Percentiles rank a stretch among this genome's conserved stretches.
Conservation (phyloP, 352 stramenopile genomes). For the Phytophthora brassicae region DNA sequence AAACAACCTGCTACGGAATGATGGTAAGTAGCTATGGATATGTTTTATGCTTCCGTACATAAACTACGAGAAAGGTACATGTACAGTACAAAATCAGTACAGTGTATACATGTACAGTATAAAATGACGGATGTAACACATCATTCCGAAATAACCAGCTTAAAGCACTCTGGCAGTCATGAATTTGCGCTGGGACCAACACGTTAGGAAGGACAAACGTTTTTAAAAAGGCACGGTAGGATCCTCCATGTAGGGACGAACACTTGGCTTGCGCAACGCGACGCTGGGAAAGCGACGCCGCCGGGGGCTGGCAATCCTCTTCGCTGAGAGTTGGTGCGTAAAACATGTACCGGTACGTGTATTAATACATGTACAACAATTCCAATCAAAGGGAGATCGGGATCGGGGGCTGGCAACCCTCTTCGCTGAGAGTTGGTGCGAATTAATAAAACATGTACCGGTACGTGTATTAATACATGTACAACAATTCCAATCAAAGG, state of each 20-base stretch:
- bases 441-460: background rate
- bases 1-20: no score
- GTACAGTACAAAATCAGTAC: no score
- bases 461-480: background rate
- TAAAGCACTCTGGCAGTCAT: conserved; percentile 13
- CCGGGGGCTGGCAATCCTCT: no score
- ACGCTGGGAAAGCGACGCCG: background rate
- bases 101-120: no score
- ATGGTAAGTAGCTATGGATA: no score
- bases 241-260: background rate
- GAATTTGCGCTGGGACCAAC: conserved; percentile 12
- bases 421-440: background rate
- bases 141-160: conserved; percentile 14
- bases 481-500: conserved; percentile 14
- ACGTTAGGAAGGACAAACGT: background rate
- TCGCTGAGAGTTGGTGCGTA: conserved; percentile 2
- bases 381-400: conserved; percentile 7
- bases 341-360: background rate
- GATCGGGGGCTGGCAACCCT: no score
- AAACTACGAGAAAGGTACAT: no score
- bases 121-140: no score
- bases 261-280: background rate
- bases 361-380: conserved; percentile 14
- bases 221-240: background rate
- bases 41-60: no score